A percentile compares a stretch with the other conserved stretches of the same genome.
Evolutionary conservation across 2,329 filamentous ascomycete genomes (phyloP).

Genomic region (Colletotrichum sp.): DNA sequence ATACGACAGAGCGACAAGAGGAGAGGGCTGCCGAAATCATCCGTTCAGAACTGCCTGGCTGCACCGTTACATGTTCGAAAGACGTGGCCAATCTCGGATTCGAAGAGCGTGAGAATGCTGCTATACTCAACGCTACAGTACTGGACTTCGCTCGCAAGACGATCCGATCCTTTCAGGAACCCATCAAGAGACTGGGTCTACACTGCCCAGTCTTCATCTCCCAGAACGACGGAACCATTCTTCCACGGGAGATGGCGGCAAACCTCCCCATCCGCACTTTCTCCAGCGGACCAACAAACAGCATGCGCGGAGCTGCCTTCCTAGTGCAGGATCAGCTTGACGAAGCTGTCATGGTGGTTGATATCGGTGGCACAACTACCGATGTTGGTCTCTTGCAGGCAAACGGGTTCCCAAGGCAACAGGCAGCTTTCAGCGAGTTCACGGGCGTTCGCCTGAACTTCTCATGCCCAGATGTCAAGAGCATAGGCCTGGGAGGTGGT

Average conservation of each 20-base stretch:
- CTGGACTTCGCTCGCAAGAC: slow-evolving; percentile 60
- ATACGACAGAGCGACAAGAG: slow-evolving; percentile 51
- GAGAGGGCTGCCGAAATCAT: slow-evolving; percentile 49
- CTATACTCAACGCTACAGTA: slow-evolving; percentile 67
- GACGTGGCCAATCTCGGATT: slow-evolving; percentile 58
- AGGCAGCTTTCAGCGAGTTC: slow-evolving; percentile 64
- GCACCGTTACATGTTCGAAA: slow-evolving; percentile 53
- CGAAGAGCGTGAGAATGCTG: slow-evolving; percentile 67
- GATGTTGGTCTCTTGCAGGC: slow-evolving; percentile 65
- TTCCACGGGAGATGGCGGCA: slow-evolving; percentile 56
- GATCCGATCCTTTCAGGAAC: slow-evolving; percentile 57
- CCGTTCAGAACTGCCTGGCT: slow-evolving; percentile 37
- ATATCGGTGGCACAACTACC: slow-evolving; percentile 70
- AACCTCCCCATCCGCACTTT: slow-evolving; percentile 65
- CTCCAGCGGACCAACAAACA: slow-evolving; percentile 67
- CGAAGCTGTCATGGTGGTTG: slow-evolving; percentile 61
- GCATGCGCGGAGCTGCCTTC: slow-evolving; percentile 66
- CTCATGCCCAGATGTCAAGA: slow-evolving; percentile 60
- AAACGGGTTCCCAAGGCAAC: slow-evolving; percentile 67
- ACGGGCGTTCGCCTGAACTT: slow-evolving; percentile 68
- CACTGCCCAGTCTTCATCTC: slow-evolving; percentile 63
- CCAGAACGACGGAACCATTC: slow-evolving; percentile 66
- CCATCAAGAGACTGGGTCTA: slow-evolving; percentile 53
- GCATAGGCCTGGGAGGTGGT: slow-evolving; percentile 63
- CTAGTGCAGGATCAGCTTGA: slow-evolving; percentile 44